These are phyloP conservation scores for Pholiota molesta DNA, from an alignment of 768 basidiomycete genomes.

Conservation along the genomic window DNA sequence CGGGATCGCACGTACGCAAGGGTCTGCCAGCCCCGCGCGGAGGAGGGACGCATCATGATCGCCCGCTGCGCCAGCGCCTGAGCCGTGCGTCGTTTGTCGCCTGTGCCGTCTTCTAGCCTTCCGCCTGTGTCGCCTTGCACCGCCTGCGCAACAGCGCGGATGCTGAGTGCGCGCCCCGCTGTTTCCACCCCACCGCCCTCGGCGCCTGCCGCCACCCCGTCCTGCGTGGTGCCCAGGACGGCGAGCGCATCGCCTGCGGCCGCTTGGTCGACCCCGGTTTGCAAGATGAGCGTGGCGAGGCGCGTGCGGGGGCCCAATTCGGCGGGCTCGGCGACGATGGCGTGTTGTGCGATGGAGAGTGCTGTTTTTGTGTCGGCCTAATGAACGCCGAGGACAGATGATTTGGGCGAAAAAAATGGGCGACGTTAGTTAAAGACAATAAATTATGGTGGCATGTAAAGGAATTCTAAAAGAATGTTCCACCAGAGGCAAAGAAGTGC, in stretches of 20 bases:
- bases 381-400: neutral
- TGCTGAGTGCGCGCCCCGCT: slow-evolving; percentile 29
- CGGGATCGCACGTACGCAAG: slow-evolving; percentile 54
- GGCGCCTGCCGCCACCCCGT: slow-evolving; percentile 46
- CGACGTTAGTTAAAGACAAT: too few species aligned
- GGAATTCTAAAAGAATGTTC: neutral
- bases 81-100: slow-evolving; percentile 18
- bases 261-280: slow-evolving; percentile 40
- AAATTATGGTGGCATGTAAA: too few species aligned
- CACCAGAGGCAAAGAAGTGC: neutral
- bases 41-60: slow-evolving; percentile 62
- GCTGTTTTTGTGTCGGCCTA: slow-evolving; percentile 42
- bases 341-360: slow-evolving; percentile 55
- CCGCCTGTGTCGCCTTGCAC: slow-evolving; percentile 19
- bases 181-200: slow-evolving; percentile 5
- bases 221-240: neutral
- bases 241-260: slow-evolving; percentile 28
- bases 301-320: slow-evolving; percentile 46
- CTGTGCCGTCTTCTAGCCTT: slow-evolving; percentile 9
- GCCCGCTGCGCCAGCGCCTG: slow-evolving; percentile 60
- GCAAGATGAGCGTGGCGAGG: slow-evolving; percentile 59
- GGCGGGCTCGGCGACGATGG: slow-evolving; percentile 58
- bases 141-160: slow-evolving; percentile 51
- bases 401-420: too few species aligned
- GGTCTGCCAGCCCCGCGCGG: slow-evolving; percentile 55